A percentile compares a stretch with the other conserved stretches of the same genome.
phyloP scores from a whole-genome alignment of 2,329 filamentous ascomycete species.

The Stemphylium beticola region DNA sequence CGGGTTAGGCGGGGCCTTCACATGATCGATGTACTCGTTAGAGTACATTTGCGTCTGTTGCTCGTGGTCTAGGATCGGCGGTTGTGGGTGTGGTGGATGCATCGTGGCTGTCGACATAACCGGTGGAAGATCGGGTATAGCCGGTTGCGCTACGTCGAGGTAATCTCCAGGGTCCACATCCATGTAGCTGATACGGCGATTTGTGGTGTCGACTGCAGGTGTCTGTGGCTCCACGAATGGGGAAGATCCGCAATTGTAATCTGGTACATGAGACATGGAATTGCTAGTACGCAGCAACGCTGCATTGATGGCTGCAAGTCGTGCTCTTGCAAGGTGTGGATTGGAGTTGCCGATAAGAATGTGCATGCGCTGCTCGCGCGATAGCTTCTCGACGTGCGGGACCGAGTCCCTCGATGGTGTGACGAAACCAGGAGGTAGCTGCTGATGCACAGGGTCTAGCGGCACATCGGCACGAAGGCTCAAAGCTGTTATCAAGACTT shows the following conservation, averaged over 20 bases:
- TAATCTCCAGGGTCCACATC: conserved; percentile 44
- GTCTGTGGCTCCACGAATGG: conserved; percentile 34
- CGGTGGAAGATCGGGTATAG: conserved; percentile 36
- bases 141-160: conserved; percentile 36
- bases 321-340: conserved; percentile 30
- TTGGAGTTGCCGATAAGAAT: conserved; percentile 44
- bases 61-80: conserved; percentile 27
- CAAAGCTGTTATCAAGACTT: conserved; percentile 45
- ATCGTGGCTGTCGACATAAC: conserved; percentile 24
- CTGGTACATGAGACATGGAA: conserved; percentile 20
- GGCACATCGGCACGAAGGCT: conserved; percentile 45
- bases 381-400: conserved; percentile 38
- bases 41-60: conserved; percentile 27
- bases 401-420: conserved; percentile 46
- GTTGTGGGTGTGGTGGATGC: conserved; percentile 26
- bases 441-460: conserved; percentile 36
- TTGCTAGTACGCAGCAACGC: conserved; percentile 38
- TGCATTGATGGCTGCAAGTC: conserved; percentile 40
- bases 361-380: conserved; percentile 45
- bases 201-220: conserved; percentile 31
- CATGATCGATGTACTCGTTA: conserved; percentile 38
- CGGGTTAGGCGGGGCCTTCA: conserved; percentile 37
- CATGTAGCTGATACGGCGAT: conserved; percentile 48
- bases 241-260: conserved; percentile 34
- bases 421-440: conserved; percentile 43